phyloP scores from a whole-genome alignment of 2,329 filamentous ascomycete species.

The Rhytidhysteron rufulum region DNA sequence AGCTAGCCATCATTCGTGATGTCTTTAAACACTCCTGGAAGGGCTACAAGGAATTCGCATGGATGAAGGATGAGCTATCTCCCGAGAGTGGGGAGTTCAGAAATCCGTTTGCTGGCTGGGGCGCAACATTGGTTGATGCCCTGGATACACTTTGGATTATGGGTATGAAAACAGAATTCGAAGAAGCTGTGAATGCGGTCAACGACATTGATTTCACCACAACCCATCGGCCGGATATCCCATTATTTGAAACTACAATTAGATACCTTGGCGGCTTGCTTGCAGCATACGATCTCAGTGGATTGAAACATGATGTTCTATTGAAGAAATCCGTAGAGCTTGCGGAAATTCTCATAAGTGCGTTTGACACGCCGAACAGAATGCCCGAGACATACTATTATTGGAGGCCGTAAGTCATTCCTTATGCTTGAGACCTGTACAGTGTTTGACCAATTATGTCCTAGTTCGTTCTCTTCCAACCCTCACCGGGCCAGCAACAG shows the following conservation, averaged over 20 bases:
- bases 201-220: constrained; percentile 59
- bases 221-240: constrained; percentile 51
- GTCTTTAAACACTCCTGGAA: constrained; percentile 77
- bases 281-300: constrained; percentile 66
- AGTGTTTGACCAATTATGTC: constrained; percentile 3
- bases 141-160: constrained; percentile 73
- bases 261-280: constrained; percentile 67
- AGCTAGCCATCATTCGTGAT: constrained; percentile 64
- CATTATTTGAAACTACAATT: constrained; percentile 69
- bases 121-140: constrained; percentile 77
- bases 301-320: constrained; percentile 48
- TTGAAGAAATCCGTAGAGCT: constrained; percentile 61
- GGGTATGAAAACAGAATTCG: constrained; percentile 63
- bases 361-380: constrained; percentile 66
- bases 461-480: constrained; percentile 36
- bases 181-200: constrained; percentile 57
- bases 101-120: constrained; percentile 90
- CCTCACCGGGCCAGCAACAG: constrained; percentile 37
- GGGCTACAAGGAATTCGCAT: constrained; percentile 76
- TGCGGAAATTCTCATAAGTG: constrained; percentile 61
- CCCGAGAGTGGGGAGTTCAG: constrained; percentile 65
- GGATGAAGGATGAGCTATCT: constrained; percentile 79
- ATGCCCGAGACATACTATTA: constrained; percentile 61
- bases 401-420: constrained; percentile 42
- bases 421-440: constrained; percentile 43